These are phyloP conservation scores for Mycogone perniciosa DNA, from an alignment of 2,329 filamentous ascomycete genomes.

Conservation along the genomic window DNA sequence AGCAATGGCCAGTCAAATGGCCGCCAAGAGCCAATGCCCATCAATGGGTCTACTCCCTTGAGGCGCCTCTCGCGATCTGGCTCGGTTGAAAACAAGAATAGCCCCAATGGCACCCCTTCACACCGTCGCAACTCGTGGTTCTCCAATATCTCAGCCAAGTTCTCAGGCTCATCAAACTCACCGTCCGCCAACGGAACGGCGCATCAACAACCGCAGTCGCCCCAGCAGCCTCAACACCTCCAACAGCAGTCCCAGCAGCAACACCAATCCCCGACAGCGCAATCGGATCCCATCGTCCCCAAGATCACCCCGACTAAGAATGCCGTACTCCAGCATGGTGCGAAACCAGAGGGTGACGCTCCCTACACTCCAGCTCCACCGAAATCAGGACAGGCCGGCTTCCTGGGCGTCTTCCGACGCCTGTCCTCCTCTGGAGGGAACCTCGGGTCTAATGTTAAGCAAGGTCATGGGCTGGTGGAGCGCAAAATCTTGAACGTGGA, in stretches of 20 bases:
- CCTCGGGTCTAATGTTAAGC: slow-evolving; percentile 21
- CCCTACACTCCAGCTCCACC: slow-evolving; percentile 72
- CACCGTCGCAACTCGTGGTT: slow-evolving; percentile 79
- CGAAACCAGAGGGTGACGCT: slow-evolving; percentile 51
- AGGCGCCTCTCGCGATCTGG: slow-evolving; percentile 27
- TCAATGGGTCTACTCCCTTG: slow-evolving; percentile 19
- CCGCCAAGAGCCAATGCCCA: slow-evolving; percentile 16
- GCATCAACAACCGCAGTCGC: slow-evolving; percentile 9
- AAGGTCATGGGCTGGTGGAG: slow-evolving; percentile 64
- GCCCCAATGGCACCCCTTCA: slow-evolving; percentile 28
- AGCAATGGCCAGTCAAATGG: slow-evolving; percentile 17
- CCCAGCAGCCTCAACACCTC: slow-evolving; percentile 7
- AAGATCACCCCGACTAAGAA: slow-evolving; percentile 48
- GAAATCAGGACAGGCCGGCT: slow-evolving; percentile 59
- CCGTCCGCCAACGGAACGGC: slow-evolving; percentile 23
- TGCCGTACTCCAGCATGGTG: slow-evolving; percentile 52
- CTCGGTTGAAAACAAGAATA: slow-evolving; percentile 29
- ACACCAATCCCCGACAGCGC: slow-evolving; percentile 23
- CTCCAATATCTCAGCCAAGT: slow-evolving; percentile 86
- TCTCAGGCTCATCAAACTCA: slow-evolving; percentile 56
- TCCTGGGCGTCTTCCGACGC: slow-evolving; percentile 76
- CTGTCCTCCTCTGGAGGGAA: slow-evolving; percentile 60
- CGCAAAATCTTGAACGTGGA: slow-evolving; percentile 82
- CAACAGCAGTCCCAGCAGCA: slow-evolving; percentile 14
- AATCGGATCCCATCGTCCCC: slow-evolving; percentile 31